These are phyloP conservation scores for Oryza punctata DNA, from an alignment of 176 grass and related monocot species.

Conservation along the genomic window DNA sequence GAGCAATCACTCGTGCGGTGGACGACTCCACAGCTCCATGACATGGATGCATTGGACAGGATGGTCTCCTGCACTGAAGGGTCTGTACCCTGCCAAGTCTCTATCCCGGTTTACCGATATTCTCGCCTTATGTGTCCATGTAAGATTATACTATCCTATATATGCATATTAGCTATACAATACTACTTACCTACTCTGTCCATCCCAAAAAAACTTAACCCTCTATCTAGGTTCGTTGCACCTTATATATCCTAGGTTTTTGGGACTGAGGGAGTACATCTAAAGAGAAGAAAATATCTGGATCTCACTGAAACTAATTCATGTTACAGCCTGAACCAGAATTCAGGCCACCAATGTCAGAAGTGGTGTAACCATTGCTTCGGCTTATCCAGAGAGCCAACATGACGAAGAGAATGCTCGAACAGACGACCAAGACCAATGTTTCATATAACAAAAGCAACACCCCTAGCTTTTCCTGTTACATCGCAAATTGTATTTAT, in stretches of 20 bases:
- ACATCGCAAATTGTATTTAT: slow-evolving; percentile 28
- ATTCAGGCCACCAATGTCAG: slow-evolving; percentile 80
- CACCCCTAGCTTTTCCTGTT: not conserved
- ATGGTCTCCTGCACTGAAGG: slow-evolving; percentile 82
- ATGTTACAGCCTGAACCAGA: slow-evolving; percentile 67
- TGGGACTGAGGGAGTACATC: too few relatives aligned
- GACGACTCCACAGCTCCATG: slow-evolving; percentile 71
- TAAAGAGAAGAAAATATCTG: not conserved
- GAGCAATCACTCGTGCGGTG: slow-evolving; percentile 73
- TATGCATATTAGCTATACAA: not conserved
- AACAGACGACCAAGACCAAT: slow-evolving; percentile 48
- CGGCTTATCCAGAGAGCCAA: slow-evolving; percentile 77
- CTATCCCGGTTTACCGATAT: slow-evolving; percentile 79
- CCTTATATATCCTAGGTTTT: too few relatives aligned
- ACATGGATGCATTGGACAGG: slow-evolving; percentile 73
- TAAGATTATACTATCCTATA: slow-evolving; percentile 19
- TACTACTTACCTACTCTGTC: not conserved
- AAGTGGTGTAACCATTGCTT: slow-evolving; percentile 75
- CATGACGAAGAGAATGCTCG: slow-evolving; percentile 67
- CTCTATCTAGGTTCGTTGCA: too few relatives aligned
- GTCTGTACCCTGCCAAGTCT: slow-evolving; percentile 74
- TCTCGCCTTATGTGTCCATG: slow-evolving; percentile 73
- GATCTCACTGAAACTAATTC: not conserved
- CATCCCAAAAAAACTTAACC: too few relatives aligned
- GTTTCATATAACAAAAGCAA: slow-evolving; percentile 47